Percentiles rank a stretch among this genome's conserved stretches.
These are phyloP conservation scores for Cornus controversa DNA, from an alignment of 148 eudicot genomes.

Conservation along the genomic window DNA sequence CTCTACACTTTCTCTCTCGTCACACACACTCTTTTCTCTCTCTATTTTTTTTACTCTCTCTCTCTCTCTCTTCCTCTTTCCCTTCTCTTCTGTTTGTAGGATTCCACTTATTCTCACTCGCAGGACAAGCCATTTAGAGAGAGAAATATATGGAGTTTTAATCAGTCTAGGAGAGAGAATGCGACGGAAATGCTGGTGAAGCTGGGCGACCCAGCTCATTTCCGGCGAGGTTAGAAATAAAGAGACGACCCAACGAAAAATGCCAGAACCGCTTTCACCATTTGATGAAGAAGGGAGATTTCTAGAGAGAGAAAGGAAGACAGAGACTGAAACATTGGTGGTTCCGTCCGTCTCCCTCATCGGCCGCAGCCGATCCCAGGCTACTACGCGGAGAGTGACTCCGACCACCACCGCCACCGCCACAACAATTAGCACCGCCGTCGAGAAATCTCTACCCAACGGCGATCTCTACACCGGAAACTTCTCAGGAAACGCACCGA, in stretches of 20 bases:
- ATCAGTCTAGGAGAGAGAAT: neutral
- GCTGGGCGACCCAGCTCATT: slow-evolving; percentile 3
- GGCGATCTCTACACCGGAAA: slow-evolving; percentile 89
- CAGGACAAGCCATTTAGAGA: neutral
- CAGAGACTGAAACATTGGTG: slow-evolving; percentile 8
- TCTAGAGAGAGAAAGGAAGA: slow-evolving; percentile 5
- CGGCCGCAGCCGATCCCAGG: slow-evolving; percentile 50
- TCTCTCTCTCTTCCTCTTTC: neutral
- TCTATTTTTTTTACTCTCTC: neutral
- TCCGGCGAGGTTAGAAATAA: neutral
- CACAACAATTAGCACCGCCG: neutral
- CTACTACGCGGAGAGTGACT: slow-evolving; percentile 44
- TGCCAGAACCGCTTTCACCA: slow-evolving; percentile 24
- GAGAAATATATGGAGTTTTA: neutral
- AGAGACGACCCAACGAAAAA: slow-evolving; percentile 4
- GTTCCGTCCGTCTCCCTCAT: slow-evolving; percentile 5
- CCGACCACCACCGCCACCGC: slow-evolving; percentile 28
- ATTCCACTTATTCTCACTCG: no score
- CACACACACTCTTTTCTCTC: neutral
- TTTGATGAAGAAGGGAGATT: slow-evolving; percentile 3
- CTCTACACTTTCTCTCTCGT: neutral
- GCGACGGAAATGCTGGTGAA: slow-evolving; percentile 18
- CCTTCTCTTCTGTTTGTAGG: neutral
- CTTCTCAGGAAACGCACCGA: slow-evolving; percentile 59
- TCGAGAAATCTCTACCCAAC: slow-evolving; percentile 61